Base-by-base conservation (phyloP, 2,329 filamentous ascomycete species). In the Microthyrium microscopicum region DNA sequence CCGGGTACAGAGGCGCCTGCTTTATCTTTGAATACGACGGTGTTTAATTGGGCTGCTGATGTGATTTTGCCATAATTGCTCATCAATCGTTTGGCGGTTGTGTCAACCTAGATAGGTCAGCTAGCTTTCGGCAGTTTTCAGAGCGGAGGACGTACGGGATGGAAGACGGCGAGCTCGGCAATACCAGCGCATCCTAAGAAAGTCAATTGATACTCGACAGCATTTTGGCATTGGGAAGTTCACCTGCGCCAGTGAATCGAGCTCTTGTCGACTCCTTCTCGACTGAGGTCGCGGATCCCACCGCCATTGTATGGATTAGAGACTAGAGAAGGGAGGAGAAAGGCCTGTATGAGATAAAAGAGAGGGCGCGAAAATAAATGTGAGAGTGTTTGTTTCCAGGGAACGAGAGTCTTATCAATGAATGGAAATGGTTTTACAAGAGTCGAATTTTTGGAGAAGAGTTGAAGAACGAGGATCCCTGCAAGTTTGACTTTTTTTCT, bases 61-160 rank as follows among this genome's bases (percentile, higher is more conserved):
- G 60, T 52, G 46, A 81, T 70, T 66, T 66, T 81, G 52, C 73
- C 73, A 56, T 92, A 78, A 61, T 98, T 94, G 73, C 84, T 94
- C 89, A 98, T 98, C 60, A 98, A 73, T 46, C 89, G 82, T 69
- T 98, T 98, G 42, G 89, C 87, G 50, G 91, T 94, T 32, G 89
- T 98, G 61, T 98, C 89, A 56, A 98, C 82, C 80, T 87, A 50
- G 5, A 5, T 18, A 11, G 8, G 37, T 45, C 51, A 46, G 13
- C 35, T 20, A 37, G 26, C 20, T 20, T 35, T 17, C 11, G 24
- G 17, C n/a, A 20, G 17, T 16, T 16, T n/a, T 17, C 24, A n/a
- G 9, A 15, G 22, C 29, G 12, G 11, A 24, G 17, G 28, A 28
- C 39, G 24, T 68, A 83, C 83, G 42, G 83, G 83, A 55, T 92